Evolutionary conservation across 306 rosid genomes (phyloP).

Genomic region (Geum urbanum): DNA sequence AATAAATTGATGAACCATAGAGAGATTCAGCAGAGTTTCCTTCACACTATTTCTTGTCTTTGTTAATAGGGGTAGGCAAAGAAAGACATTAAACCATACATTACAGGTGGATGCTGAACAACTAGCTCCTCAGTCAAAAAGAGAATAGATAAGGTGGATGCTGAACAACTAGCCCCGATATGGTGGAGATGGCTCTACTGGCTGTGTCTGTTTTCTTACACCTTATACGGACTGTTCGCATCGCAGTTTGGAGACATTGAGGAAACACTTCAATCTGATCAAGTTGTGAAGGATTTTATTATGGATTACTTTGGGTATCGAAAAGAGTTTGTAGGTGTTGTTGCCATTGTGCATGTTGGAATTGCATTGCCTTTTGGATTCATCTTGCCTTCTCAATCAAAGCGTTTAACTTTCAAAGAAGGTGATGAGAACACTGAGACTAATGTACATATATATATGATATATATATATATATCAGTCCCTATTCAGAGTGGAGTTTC

Average conservation of each 20-base stretch:
- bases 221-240: slow-evolving; percentile 29
- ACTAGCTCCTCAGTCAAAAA: no score
- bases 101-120: no score
- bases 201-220: slow-evolving; percentile 33
- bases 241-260: slow-evolving; percentile 33
- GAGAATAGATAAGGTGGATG: no score
- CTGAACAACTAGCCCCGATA: no score
- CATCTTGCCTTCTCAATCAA: slow-evolving; percentile 35
- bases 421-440: slow-evolving; percentile 17
- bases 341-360: slow-evolving; percentile 29
- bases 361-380: slow-evolving; percentile 29
- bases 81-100: no score
- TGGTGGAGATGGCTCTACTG: slow-evolving; percentile 47
- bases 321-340: slow-evolving; percentile 28
- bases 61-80: no score
- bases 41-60: no score
- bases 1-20: no score
- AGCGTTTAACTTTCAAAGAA: slow-evolving; percentile 31
- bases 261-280: slow-evolving; percentile 7
- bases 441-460: neutral
- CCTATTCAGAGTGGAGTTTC: no score
- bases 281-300: slow-evolving; percentile 23
- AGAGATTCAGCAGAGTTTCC: no score
- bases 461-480: no score
- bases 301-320: slow-evolving; percentile 25